Evolutionary conservation across 2,329 filamentous ascomycete species (phyloP), one percentile per base, ranked within the genome.

Genomic region (Phyllosticta citrichinensis): DNA sequence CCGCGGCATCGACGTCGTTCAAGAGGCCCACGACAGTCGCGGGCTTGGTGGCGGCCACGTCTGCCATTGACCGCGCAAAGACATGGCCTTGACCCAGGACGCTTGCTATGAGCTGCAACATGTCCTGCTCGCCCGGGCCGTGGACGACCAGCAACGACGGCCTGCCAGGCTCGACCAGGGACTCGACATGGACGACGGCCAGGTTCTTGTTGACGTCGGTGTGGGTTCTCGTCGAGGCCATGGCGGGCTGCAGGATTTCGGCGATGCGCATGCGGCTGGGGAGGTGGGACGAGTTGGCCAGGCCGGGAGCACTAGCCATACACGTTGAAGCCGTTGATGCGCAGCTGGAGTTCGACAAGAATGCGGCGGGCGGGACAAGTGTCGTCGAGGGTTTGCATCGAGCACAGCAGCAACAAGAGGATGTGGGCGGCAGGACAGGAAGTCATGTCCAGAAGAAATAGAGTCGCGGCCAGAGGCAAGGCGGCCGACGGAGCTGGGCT

Each of bases 31-130:
- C 78, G 9, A 93, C 86, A n/a, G 83, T 79, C 64, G 84, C 83
- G 67, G 80, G 75, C 67, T 87, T 80, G 57, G 82, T 76, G 57
- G 74, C 67, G 65, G 77, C 77, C 66, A 85, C 77, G 54, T 81
- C 75, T 63, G 78, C 75, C 72, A 88, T 80, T 60, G 80, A 76
- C 33, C 77, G 73, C 58, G 83, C 82, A 52, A 87, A 77, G 62
- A 80, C 82, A 74, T 83, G 87, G 20, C 86, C 82, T 70, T 91
- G 89, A 14, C 90, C 89, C 52, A 94, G 75, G 8, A 93, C 86
- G 68, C 93, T 88, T 25, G 89, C 89, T 66, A 92, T 88, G 35
- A 89, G 77, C 22, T 83, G 83, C 27, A 92, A 84, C 64, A 94
- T 89, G 51, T 82, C 81, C 63, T 92, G 87, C 71, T 93, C 88